Conservation (phyloP, 1,284 basidiomycete species). For the Microbotryum intermedium region DNA sequence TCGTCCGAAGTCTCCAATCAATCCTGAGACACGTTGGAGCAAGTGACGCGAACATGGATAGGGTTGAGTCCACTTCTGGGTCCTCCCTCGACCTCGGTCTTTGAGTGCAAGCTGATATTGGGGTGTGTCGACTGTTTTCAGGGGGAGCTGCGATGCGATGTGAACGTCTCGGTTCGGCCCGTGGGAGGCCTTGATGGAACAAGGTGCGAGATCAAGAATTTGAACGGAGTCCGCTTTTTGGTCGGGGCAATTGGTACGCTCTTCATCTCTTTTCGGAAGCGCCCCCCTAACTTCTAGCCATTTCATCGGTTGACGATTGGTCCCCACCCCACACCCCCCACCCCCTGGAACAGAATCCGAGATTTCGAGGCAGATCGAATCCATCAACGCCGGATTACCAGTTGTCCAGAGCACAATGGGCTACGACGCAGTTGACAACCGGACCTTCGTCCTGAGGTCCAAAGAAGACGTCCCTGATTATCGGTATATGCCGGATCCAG, state of each 20-base stretch:
- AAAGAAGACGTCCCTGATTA: slow-evolving; percentile 96
- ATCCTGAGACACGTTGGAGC: slow-evolving; percentile 74
- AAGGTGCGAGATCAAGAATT: slow-evolving; percentile 93
- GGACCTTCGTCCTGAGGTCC: slow-evolving; percentile 71
- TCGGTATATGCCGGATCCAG: slow-evolving; percentile 96
- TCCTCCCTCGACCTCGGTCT: no score
- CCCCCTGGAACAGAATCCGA: slow-evolving; percentile 51
- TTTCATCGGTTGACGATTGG: background rate
- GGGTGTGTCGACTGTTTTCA: no score
- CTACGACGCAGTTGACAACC: slow-evolving; percentile 70
- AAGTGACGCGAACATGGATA: slow-evolving; percentile 96
- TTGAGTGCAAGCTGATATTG: no score
- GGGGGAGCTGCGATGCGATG: slow-evolving; percentile 90
- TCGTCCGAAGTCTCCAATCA: slow-evolving; percentile 75
- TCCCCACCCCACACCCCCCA: no score
- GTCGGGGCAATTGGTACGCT: slow-evolving; percentile 72
- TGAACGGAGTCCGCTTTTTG: slow-evolving; percentile 85
- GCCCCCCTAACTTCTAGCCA: slow-evolving; percentile 7
- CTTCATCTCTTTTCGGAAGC: slow-evolving; percentile 1
- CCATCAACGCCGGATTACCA: slow-evolving; percentile 47
- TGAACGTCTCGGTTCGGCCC: slow-evolving; percentile 81
- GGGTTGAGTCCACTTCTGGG: no score
- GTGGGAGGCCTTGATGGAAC: slow-evolving; percentile 60
- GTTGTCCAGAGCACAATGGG: slow-evolving; percentile 83
- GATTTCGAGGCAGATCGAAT: slow-evolving; percentile 57